phyloP scores from a whole-genome alignment of 352 stramenopile genomes.

The Albugo candida region DNA sequence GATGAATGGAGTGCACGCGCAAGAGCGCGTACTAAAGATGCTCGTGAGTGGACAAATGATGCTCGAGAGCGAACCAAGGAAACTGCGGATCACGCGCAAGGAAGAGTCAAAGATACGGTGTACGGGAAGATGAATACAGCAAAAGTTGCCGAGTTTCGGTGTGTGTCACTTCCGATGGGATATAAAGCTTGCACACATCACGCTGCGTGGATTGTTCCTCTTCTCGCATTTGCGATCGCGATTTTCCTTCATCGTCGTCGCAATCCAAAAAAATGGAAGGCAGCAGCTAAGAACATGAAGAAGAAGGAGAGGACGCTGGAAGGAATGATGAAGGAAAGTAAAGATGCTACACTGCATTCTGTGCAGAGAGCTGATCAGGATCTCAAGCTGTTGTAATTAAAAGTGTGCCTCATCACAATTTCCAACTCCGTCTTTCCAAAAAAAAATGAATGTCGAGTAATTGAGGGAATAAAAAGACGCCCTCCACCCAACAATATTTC shows the following conservation, averaged over 20 bases:
- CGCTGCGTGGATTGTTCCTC: slow-evolving; percentile 19
- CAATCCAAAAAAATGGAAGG: slow-evolving; percentile 48
- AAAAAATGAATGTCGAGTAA: too few species aligned
- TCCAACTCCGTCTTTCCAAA: too few species aligned
- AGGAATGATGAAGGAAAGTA: slow-evolving; percentile 20
- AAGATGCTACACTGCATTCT: neutral
- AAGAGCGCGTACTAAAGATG: neutral
- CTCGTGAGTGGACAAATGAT: slow-evolving; percentile 5
- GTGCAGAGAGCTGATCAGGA: neutral
- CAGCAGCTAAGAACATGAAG: slow-evolving; percentile 25
- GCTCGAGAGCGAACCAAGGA: slow-evolving; percentile 31
- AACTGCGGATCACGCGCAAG: slow-evolving; percentile 16
- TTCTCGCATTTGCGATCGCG: slow-evolving; percentile 15
- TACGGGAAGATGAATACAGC: too few species aligned
- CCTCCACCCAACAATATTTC: too few species aligned
- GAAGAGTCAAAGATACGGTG: slow-evolving; percentile 19
- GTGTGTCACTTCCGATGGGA: slow-evolving; percentile 16
- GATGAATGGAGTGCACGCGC: slow-evolving; percentile 6
- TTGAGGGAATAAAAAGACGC: too few species aligned
- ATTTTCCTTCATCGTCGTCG: slow-evolving; percentile 25
- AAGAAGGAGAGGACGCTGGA: slow-evolving; percentile 22
- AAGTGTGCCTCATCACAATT: slow-evolving; percentile 11
- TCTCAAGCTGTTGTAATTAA: slow-evolving; percentile 1
- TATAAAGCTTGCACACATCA: slow-evolving; percentile 18
- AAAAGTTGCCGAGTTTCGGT: slow-evolving; percentile 1